phyloP scores from a whole-genome alignment of 805 yeast genomes.

The Candida coleopterorum region DNA sequence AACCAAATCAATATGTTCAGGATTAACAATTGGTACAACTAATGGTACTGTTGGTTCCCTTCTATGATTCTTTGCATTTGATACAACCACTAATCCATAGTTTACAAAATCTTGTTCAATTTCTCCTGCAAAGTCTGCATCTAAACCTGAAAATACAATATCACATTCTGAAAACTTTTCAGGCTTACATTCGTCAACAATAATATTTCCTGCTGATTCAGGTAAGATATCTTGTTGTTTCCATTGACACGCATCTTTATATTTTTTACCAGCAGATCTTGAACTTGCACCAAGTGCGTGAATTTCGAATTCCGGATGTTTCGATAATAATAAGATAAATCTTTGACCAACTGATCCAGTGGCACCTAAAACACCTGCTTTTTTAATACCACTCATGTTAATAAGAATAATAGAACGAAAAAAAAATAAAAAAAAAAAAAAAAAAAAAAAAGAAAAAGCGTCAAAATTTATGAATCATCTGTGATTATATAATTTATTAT shows the following conservation, averaged over 20 bases:
- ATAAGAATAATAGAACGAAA: neutral
- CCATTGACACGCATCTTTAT: constrained; percentile 87
- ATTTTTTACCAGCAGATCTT: constrained; percentile 88
- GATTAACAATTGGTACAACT: constrained; percentile 91
- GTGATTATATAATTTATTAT: too few relatives aligned
- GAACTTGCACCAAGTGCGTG: constrained; percentile 86
- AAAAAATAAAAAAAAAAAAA: too few relatives aligned
- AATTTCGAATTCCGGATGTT: constrained; percentile 88
- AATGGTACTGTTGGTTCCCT: constrained; percentile 83
- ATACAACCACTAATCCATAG: constrained; percentile 77
- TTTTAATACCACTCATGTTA: constrained; percentile 19
- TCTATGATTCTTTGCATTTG: constrained; percentile 96
- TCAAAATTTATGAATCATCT: too few relatives aligned
- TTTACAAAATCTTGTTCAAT: constrained; percentile 83
- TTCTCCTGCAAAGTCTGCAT: constrained; percentile 88
- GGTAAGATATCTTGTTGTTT: constrained; percentile 88
- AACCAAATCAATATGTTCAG: constrained; percentile 79
- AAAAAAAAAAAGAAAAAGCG: too few relatives aligned
- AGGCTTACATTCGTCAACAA: constrained; percentile 74
- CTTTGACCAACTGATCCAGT: constrained; percentile 98
- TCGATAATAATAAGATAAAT: constrained; percentile 74
- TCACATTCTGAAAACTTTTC: constrained; percentile 84
- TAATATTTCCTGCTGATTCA: constrained; percentile 51
- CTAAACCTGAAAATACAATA: constrained; percentile 91
- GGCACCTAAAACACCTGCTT: constrained; percentile 93